Conservation (phyloP, 2,329 filamentous ascomycete species). For the Albifimbria verrucaria region DNA sequence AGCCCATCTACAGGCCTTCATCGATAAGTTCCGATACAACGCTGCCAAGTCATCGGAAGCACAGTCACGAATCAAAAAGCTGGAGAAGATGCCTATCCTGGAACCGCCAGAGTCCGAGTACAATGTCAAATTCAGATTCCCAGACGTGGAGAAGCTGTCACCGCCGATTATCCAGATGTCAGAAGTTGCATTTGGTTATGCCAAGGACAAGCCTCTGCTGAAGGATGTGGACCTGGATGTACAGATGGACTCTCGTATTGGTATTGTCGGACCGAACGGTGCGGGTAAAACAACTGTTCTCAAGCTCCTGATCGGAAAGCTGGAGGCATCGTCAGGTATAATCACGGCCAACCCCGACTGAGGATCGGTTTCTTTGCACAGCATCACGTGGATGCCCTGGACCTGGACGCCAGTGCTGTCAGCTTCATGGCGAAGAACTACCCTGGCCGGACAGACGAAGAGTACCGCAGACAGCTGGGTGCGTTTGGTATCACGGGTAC, state of each 20-base stretch:
- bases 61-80: slow-evolving; percentile 97
- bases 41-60: slow-evolving; percentile 98
- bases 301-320: slow-evolving; percentile 89
- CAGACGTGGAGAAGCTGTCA: slow-evolving; percentile 94
- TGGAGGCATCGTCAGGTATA: slow-evolving; percentile 71
- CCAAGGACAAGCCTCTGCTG: slow-evolving; percentile 72
- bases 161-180: slow-evolving; percentile 98
- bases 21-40: slow-evolving; percentile 99
- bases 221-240: slow-evolving; percentile 91
- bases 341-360: slow-evolving; percentile 88
- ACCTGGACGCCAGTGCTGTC: slow-evolving; percentile 84
- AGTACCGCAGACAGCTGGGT: slow-evolving; percentile 92
- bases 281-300: slow-evolving; percentile 98
- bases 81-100: slow-evolving; percentile 93
- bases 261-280: slow-evolving; percentile 98
- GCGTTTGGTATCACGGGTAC: slow-evolving; percentile 90
- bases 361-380: slow-evolving; percentile 97
- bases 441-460: slow-evolving; percentile 88
- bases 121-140: slow-evolving; percentile 94
- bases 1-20: slow-evolving; percentile 93
- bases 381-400: slow-evolving; percentile 95
- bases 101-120: slow-evolving; percentile 91
- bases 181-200: slow-evolving; percentile 87
- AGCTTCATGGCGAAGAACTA: slow-evolving; percentile 94
- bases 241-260: slow-evolving; percentile 95